Conservation (phyloP, 2,329 filamentous ascomycete genomes). For the Sporothrix luriei region DNA sequence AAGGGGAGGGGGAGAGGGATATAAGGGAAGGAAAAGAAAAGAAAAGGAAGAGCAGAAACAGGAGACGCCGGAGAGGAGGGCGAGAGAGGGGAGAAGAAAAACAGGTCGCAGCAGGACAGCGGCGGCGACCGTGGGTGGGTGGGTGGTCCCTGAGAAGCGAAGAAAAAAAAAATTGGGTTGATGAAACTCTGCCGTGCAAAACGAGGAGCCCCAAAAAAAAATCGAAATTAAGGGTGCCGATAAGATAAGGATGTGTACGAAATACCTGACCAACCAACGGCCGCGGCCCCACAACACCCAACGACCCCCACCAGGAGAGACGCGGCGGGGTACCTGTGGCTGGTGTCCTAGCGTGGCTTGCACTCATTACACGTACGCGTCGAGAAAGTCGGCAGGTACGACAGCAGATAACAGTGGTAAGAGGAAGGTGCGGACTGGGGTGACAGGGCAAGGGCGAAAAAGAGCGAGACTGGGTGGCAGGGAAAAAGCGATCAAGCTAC, state of each 20-base stretch:
- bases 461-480: too few relatives aligned
- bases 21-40: neutral
- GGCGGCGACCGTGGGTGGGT: conserved; percentile 16
- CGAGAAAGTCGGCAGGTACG: neutral
- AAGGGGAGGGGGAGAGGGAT: conserved; percentile 2
- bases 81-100: conserved; percentile 23
- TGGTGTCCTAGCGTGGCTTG: neutral
- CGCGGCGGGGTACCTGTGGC: conserved; percentile 24
- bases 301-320: neutral
- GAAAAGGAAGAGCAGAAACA: neutral
- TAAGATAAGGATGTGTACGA: conserved; percentile 25
- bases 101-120: conserved; percentile 14
- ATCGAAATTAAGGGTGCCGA: conserved; percentile 18
- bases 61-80: conserved; percentile 9
- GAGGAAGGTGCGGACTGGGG: neutral
- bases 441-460: neutral
- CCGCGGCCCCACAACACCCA: neutral
- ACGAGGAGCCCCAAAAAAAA: conserved; percentile 12
- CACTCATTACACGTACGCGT: neutral
- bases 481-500: too few relatives aligned
- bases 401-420: neutral
- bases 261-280: conserved; percentile 19
- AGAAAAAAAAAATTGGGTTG: conserved; percentile 22
- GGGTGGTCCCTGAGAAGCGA: neutral
- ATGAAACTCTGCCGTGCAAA: conserved; percentile 30